Evolutionary conservation across 805 yeast genomes (phyloP).

Genomic region (Candida morakotiae): DNA sequence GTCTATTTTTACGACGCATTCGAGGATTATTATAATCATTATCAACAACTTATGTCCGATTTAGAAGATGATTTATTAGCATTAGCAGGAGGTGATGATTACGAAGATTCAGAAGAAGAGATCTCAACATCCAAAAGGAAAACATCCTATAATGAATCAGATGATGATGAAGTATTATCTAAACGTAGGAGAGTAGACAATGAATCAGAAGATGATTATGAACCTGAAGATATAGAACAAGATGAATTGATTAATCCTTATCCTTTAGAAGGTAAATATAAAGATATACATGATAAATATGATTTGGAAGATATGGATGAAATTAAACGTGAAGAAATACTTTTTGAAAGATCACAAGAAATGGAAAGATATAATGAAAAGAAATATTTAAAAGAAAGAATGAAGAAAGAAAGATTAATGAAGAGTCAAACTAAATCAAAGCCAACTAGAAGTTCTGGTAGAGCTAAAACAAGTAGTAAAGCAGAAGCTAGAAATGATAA

Average conservation of each 20-base stretch:
- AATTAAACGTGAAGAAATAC: conserved; percentile 83
- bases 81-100: conserved; percentile 64
- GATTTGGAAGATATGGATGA: conserved; percentile 74
- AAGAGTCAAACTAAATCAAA: conserved; percentile 12
- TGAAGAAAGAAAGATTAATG: conserved; percentile 46
- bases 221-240: conserved; percentile 31
- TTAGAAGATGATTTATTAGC: conserved; percentile 95
- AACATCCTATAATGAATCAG: conserved; percentile 2
- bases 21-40: too few relatives aligned
- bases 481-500: conserved; percentile 44
- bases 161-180: conserved; percentile 9
- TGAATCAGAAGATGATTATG: conserved; percentile 24
- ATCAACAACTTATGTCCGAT: conserved; percentile 53
- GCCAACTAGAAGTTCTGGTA: conserved; percentile 36
- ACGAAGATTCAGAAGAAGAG: conserved; percentile 28
- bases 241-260: conserved; percentile 61
- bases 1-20: background rate
- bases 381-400: conserved; percentile 77
- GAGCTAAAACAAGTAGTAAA: conserved; percentile 30
- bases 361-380: conserved; percentile 86
- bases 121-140: background rate
- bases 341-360: conserved; percentile 90
- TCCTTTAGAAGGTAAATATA: conserved; percentile 89
- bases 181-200: conserved; percentile 13
- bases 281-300: conserved; percentile 72